Conservation (phyloP, 108 stramenopile genomes). For the Discostella pseudostelligera region DNA sequence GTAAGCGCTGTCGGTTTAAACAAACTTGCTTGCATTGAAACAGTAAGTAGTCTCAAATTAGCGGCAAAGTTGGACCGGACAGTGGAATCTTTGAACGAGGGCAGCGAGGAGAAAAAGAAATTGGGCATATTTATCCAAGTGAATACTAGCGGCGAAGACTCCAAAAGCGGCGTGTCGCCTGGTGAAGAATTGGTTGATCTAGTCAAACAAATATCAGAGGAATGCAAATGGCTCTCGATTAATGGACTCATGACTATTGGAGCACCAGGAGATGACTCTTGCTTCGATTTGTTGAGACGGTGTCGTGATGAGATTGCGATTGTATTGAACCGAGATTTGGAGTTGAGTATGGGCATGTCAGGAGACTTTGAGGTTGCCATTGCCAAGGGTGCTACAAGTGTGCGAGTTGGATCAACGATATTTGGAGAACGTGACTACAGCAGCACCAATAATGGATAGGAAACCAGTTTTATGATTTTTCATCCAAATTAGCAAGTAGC, state of each 20-base stretch:
- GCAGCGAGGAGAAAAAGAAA: conserved; percentile 38
- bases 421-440: conserved; percentile 95
- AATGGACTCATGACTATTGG: conserved; percentile 99
- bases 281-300: conserved; percentile 69
- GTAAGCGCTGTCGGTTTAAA: conserved; percentile 67
- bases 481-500: conserved; percentile 29
- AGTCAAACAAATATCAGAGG: conserved; percentile 56
- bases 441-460: conserved; percentile 28
- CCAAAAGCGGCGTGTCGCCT: conserved; percentile 87
- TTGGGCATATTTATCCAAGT: conserved; percentile 89
- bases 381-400: conserved; percentile 86
- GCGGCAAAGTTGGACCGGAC: conserved; percentile 90
- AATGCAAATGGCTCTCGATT: conserved; percentile 76
- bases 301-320: conserved; percentile 62
- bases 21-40: conserved; percentile 84
- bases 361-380: conserved; percentile 96
- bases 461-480: background rate
- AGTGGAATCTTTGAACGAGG: conserved; percentile 43
- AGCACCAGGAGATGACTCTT: conserved; percentile 82
- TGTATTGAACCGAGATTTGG: conserved; percentile 58
- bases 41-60: conserved; percentile 87
- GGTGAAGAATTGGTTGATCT: conserved; percentile 58
- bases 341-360: conserved; percentile 98
- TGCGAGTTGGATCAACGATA: conserved; percentile 95
- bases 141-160: conserved; percentile 95